These are phyloP conservation scores for Gossypium rotundifolium DNA, from an alignment of 345 rosid genomes.

Conservation along the genomic window DNA sequence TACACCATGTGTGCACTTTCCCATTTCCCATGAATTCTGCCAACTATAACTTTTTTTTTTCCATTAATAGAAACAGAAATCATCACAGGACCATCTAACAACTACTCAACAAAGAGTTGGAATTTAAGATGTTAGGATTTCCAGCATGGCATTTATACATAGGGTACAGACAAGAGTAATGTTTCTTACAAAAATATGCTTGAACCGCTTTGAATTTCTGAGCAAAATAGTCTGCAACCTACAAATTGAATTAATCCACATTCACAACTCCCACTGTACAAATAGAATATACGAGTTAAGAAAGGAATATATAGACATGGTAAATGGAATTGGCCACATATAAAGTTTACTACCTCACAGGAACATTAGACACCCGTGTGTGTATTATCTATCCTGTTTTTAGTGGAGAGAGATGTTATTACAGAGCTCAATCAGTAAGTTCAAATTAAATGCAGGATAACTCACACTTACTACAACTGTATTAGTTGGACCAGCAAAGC, in stretches of 20 bases:
- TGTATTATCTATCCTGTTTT: not conserved
- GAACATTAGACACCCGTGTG: not conserved
- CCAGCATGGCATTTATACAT: not conserved
- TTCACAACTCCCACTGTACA: too few species aligned
- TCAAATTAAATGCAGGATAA: not conserved
- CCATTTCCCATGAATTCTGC: not conserved
- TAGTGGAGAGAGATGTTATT: not conserved
- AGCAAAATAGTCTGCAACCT: not conserved
- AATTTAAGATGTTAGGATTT: not conserved
- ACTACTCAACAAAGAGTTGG: not conserved
- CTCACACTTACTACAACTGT: not conserved
- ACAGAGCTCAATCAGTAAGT: not conserved
- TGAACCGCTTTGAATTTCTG: not conserved
- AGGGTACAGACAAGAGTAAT: not conserved
- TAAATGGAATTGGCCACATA: not conserved
- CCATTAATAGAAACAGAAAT: not conserved
- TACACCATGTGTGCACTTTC: too few species aligned
- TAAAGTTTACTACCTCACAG: not conserved
- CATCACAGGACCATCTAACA: not conserved
- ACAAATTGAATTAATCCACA: too few species aligned
- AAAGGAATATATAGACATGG: not conserved
- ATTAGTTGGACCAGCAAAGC: not conserved
- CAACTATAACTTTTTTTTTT: not conserved
- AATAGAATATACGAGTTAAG: too few species aligned
- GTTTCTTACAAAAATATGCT: not conserved